A percentile compares a stretch with the other conserved stretches of the same genome.
These are phyloP conservation scores for Tuber borchii DNA, from an alignment of 495 filamentous ascomycete species.

Conservation along the genomic window DNA sequence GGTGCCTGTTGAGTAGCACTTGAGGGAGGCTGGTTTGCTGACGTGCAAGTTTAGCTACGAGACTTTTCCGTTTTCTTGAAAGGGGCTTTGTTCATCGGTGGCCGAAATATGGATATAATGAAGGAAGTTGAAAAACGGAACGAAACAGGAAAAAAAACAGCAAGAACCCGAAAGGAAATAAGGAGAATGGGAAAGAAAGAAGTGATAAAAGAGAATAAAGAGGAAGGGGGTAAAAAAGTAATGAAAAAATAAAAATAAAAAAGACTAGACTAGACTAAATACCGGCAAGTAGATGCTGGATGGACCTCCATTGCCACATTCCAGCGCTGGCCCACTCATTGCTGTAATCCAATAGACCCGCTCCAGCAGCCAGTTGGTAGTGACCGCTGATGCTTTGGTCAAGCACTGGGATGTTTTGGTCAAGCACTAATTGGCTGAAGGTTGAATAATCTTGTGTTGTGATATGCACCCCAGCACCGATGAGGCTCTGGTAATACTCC, in stretches of 20 bases:
- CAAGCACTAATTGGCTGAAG: conserved; percentile 17
- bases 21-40: conserved; percentile 20
- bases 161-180: conserved; percentile 8
- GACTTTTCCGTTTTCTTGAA: conserved; percentile 7
- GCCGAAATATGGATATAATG: not conserved
- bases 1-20: conserved; percentile 7
- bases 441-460: conserved; percentile 18
- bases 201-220: conserved; percentile 1
- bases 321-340: conserved; percentile 25
- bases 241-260: conserved; percentile 12
- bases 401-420: conserved; percentile 8
- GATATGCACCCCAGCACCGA: conserved; percentile 17
- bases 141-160: not conserved
- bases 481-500: conserved; percentile 23
- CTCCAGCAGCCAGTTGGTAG: conserved; percentile 31
- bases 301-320: conserved; percentile 30
- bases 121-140: not conserved
- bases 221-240: conserved; percentile 5
- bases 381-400: conserved; percentile 16
- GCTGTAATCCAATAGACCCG: conserved; percentile 31
- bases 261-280: conserved; percentile 28
- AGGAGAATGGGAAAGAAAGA: conserved; percentile 6
- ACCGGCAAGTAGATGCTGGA: conserved; percentile 30
- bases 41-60: conserved; percentile 23
- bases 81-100: not conserved